These are phyloP conservation scores for Ophiocordyceps camponoti-saundersi DNA, from an alignment of 2,329 filamentous ascomycete genomes.

Conservation along the genomic window DNA sequence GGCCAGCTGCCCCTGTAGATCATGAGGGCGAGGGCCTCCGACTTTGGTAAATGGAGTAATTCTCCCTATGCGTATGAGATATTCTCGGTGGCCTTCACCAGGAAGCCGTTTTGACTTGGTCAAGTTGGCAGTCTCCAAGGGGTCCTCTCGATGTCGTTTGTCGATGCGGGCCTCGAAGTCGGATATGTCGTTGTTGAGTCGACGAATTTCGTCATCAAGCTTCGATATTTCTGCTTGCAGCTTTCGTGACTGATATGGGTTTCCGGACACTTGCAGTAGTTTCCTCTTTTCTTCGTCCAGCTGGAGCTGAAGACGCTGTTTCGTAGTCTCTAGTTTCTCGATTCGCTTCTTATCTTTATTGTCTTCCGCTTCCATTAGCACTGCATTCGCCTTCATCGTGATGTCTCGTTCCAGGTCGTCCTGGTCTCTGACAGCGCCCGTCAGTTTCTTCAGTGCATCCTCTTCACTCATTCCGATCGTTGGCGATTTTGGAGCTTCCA, in stretches of 20 bases:
- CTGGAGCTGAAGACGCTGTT: slow-evolving; percentile 45
- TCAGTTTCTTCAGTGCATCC: slow-evolving; percentile 42
- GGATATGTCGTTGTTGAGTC: slow-evolving; percentile 53
- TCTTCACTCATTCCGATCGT: slow-evolving; percentile 33
- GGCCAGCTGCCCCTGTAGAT: slow-evolving; percentile 51
- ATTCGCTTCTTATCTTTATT: slow-evolving; percentile 46
- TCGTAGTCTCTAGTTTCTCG: slow-evolving; percentile 34
- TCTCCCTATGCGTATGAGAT: slow-evolving; percentile 86
- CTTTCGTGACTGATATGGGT: slow-evolving; percentile 34
- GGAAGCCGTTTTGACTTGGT: slow-evolving; percentile 44
- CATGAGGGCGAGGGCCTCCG: slow-evolving; percentile 42
- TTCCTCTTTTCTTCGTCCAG: slow-evolving; percentile 36
- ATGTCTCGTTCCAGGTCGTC: slow-evolving; percentile 86
- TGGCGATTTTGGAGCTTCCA: slow-evolving; percentile 2
- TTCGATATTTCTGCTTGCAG: slow-evolving; percentile 49
- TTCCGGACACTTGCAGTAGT: slow-evolving; percentile 24
- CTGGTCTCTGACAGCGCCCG: slow-evolving; percentile 62
- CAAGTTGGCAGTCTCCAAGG: slow-evolving; percentile 22
- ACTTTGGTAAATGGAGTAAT: slow-evolving; percentile 90
- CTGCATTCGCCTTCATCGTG: slow-evolving; percentile 40
- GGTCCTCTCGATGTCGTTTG: slow-evolving; percentile 44
- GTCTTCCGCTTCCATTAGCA: slow-evolving; percentile 44
- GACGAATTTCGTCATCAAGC: slow-evolving; percentile 45
- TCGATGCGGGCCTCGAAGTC: slow-evolving; percentile 72
- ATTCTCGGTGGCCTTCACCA: slow-evolving; percentile 74